These are phyloP conservation scores for Drechslerella dactyloides DNA, from an alignment of 2,329 filamentous ascomycete species.

Conservation along the genomic window DNA sequence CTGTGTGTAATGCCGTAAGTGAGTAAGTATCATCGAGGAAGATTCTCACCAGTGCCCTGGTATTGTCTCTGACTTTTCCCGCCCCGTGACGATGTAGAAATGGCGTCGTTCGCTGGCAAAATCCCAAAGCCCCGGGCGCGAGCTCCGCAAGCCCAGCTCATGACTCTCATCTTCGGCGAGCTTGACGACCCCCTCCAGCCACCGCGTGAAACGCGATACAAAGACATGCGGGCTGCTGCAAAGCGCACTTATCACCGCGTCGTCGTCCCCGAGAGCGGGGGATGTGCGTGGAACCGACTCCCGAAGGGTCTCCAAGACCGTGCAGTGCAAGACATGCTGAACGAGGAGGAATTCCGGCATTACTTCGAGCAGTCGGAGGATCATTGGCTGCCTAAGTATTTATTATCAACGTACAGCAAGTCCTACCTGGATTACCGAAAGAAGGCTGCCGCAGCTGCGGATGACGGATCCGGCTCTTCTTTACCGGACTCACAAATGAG, in stretches of 20 bases:
- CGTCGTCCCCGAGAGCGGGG: conserved; percentile 1
- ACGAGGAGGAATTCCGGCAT: background rate
- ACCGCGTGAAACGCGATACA: conserved; percentile 4
- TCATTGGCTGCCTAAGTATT: conserved; percentile 3
- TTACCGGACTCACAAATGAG: background rate
- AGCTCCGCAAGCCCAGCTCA: conserved; percentile 2
- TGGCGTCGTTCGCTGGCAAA: background rate
- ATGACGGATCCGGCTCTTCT: background rate
- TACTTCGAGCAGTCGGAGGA: conserved; percentile 5
- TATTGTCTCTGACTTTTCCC: background rate
- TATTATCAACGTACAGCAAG: conserved; percentile 5
- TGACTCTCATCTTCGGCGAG: background rate
- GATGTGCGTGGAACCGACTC: background rate
- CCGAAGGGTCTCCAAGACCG: background rate
- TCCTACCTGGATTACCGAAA: conserved; percentile 5
- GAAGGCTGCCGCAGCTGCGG: background rate
- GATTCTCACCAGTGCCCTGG: background rate
- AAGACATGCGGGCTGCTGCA: conserved; percentile 3
- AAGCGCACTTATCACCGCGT: conserved; percentile 3
- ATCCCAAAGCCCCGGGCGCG: background rate
- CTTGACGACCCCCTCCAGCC: background rate
- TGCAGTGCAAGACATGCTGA: background rate
- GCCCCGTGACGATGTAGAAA: background rate
- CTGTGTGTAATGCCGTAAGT: background rate
- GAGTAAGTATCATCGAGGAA: background rate